Evolutionary conservation across 2,329 filamentous ascomycete species (phyloP), one percentile per base, ranked within the genome.

Genomic region (Microascus cirrosus): DNA sequence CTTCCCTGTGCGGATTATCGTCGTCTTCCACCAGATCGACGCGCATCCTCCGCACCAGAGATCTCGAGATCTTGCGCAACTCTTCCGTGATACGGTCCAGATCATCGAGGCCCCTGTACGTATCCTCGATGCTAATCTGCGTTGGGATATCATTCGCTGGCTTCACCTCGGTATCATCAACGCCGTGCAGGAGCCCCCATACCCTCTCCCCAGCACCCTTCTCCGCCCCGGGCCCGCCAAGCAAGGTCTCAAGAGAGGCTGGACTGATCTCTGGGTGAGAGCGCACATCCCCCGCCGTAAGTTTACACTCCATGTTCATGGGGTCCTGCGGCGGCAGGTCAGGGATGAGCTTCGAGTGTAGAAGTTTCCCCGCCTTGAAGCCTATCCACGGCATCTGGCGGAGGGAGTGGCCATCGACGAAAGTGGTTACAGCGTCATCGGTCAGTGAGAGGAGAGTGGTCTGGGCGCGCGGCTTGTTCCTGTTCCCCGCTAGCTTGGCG

Each of bases 91-190:
- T 83, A 59, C 85, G 79, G 1, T 81, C 70, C 56, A 86, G 68
- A 0, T 78, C 84, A 63, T 87, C 81, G 1, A 96, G 74, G 18
- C 57, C 56, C 25, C 82, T 79, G 68, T 95, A 97, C 18, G 90
- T 94, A 71, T 97, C 92, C 68, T 97, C 93, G 62, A 97, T 94
- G 69, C 90, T 94, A 67, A 97, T 95, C 70, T 96, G 92, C 1
- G 83, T 84, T 0, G 93, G 93, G 1, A 95, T 71, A 52, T 84
- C 81, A 63, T 82, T 82, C 1, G 84, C 87, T 61, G 84, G 78
- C 55, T 84, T 83, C 20, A 97, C 90, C 59, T 89, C 84, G 0
- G 80, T 77, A 56, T 84, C 73, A 68, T 97, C 93, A 32, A 90
- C 77, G 6, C 92, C 93, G 68, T 96, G 86, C 2, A 97, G 73